Evolutionary conservation across 1,139 yeast genomes (phyloP).

Genomic region (Taphrina confusa): DNA sequence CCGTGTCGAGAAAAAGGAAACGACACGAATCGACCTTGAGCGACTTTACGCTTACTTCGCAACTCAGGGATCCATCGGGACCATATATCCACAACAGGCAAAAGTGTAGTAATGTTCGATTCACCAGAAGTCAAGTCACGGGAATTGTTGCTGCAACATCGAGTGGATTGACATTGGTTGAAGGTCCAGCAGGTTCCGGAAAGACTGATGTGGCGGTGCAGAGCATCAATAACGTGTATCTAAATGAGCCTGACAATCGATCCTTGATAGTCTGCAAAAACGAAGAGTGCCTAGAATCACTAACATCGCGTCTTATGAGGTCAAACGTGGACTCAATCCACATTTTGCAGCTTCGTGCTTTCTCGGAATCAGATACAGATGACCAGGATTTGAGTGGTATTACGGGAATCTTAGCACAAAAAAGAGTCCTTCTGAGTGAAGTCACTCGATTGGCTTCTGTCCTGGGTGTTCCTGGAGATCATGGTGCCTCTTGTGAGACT

Average conservation of each 20-base stretch:
- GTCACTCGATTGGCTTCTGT: slow-evolving; percentile 48
- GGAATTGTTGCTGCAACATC: slow-evolving; percentile 49
- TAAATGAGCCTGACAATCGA: slow-evolving; percentile 46
- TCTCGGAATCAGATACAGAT: background rate
- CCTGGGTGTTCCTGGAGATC: slow-evolving; percentile 50
- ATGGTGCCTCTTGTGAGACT: slow-evolving; percentile 52
- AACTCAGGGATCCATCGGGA: background rate
- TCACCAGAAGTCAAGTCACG: slow-evolving; percentile 43
- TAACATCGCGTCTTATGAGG: background rate
- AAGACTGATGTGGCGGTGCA: slow-evolving; percentile 47
- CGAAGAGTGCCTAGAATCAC: background rate
- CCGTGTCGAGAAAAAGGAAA: background rate
- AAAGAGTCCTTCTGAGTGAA: slow-evolving; percentile 42
- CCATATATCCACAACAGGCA: slow-evolving; percentile 27
- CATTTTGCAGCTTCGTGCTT: background rate
- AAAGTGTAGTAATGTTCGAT: slow-evolving; percentile 33
- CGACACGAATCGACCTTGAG: background rate
- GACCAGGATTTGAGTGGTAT: background rate
- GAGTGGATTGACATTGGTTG: slow-evolving; percentile 49
- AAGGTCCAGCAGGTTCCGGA: slow-evolving; percentile 57
- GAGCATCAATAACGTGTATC: slow-evolving; percentile 42
- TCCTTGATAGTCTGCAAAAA: slow-evolving; percentile 48
- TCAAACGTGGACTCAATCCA: background rate
- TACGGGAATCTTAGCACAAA: background rate
- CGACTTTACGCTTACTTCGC: background rate